Percentiles rank a stretch among this genome's conserved stretches.
These are phyloP conservation scores for Phytophthora europaea DNA, from an alignment of 352 stramenopile species.

Conservation along the genomic window DNA sequence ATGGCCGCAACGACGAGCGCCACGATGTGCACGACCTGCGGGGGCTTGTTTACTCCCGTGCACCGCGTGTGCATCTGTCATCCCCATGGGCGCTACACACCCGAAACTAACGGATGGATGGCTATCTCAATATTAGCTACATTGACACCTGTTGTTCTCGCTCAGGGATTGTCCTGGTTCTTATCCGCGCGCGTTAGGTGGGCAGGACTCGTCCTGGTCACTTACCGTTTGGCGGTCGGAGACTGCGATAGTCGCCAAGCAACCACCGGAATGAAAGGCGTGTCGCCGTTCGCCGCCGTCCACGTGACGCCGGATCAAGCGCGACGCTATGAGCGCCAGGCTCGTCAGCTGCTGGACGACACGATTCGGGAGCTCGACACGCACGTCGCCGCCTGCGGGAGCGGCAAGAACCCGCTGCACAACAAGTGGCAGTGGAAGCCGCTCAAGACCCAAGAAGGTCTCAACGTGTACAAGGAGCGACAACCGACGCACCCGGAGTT, in stretches of 20 bases:
- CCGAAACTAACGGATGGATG: background rate
- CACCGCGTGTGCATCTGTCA: background rate
- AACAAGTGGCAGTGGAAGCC: conserved; percentile 49
- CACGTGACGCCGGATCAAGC: conserved; percentile 29
- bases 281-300: conserved; percentile 30
- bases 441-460: conserved; percentile 35
- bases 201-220: conserved; percentile 5
- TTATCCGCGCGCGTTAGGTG: background rate
- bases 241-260: background rate
- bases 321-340: conserved; percentile 30
- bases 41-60: background rate
- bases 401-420: conserved; percentile 29
- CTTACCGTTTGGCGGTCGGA: conserved; percentile 20
- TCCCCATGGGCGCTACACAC: background rate
- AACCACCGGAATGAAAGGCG: conserved; percentile 27
- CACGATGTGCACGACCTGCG: background rate
- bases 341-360: conserved; percentile 33
- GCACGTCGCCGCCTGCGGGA: conserved; percentile 19
- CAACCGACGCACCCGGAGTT: conserved; percentile 37
- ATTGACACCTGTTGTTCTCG: background rate
- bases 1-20: background rate
- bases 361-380: conserved; percentile 32
- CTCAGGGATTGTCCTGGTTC: background rate
- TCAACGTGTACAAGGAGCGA: conserved; percentile 47
- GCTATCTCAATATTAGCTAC: too few relatives aligned